Percentiles rank a stretch among this genome's conserved stretches.
These are phyloP conservation scores for Tilletia setariae DNA, from an alignment of 1,284 basidiomycete genomes.

Conservation along the genomic window DNA sequence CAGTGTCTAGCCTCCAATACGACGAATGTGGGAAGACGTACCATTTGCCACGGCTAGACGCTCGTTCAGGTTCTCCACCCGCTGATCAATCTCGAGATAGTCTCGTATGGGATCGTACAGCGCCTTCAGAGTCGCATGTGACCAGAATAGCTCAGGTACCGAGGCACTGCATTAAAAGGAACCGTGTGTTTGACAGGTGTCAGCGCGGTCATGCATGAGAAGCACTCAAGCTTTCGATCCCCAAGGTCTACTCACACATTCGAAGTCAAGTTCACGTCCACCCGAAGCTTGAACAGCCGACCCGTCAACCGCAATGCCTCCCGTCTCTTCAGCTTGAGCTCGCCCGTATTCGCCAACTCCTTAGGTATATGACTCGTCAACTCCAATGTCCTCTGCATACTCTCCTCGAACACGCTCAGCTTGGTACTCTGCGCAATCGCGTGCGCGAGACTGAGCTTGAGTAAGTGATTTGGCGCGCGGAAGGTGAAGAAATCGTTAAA, in stretches of 20 bases:
- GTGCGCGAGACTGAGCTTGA: conserved; percentile 80
- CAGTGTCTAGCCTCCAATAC: not conserved
- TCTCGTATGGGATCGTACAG: conserved; percentile 89
- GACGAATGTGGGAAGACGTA: conserved; percentile 59
- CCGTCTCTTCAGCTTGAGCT: conserved; percentile 71
- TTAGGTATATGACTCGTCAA: conserved; percentile 79
- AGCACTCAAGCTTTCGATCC: not conserved
- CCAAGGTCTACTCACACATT: conserved; percentile 66
- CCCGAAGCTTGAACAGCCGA: conserved; percentile 77
- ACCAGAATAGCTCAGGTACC: conserved; percentile 81
- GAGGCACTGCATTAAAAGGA: conserved; percentile 46
- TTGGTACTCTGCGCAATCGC: conserved; percentile 92
- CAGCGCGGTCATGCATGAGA: not conserved
- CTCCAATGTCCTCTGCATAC: conserved; percentile 73
- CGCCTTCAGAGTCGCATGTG: conserved; percentile 80
- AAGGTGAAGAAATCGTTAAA: conserved; percentile 78
- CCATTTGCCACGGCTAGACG: conserved; percentile 78
- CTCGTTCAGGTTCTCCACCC: conserved; percentile 85
- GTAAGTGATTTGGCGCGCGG: conserved; percentile 65
- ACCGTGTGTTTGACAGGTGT: too few species aligned
- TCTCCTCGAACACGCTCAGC: conserved; percentile 80
- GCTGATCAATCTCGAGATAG: conserved; percentile 84
- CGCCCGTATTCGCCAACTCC: conserved; percentile 76
- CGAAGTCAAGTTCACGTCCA: conserved; percentile 85
- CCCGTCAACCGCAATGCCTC: conserved; percentile 86